Evolutionary conservation across 441 rosid species (phyloP), one percentile per base, ranked within the genome.

Genomic region (Syzygium syzygioides): DNA sequence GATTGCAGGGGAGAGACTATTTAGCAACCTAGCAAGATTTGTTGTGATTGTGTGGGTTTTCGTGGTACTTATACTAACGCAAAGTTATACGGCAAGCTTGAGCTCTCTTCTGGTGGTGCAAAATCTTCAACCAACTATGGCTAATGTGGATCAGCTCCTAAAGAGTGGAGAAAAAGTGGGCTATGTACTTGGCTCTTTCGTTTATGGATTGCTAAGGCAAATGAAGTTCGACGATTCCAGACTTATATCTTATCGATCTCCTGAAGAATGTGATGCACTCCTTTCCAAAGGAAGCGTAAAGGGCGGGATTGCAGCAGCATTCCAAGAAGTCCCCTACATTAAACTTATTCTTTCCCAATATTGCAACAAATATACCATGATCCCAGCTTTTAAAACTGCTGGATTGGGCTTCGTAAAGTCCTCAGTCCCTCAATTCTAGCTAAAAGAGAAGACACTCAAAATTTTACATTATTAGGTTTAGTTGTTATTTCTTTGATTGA

Each of bases 331-430:
- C 0, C 91, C 96, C 19, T 92, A 90, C 20, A 45, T 91, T 45
- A 93, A 92, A 89, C 86, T 96, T 10, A 86, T 95, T 60, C 90
- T 93, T 54, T 92, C 92, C 6, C 85, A 91, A 87, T 89, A 93
- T 86, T 93, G 98, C 93, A 89, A 92, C 56, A 55, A 94, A 60
- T 96, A 96, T 89, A 90, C 94, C 85, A 92, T 90, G 64, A 90
- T 92, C 28, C 96, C 95, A 23, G 86, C 76, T 57, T 93, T 88
- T 57, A 95, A 90, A 55, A 94, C 94, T 2, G 94, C 90, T 86
- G 99, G 98, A 68, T 93, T 94, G 59, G 99, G 96, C 26, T 96
- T 95, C 88, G 98, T 96, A 92, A 90, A 3, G 96, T 71, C 80
- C 84, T 7, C 62, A 8, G 56, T n/a, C 7, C 9, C 32, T 59